A percentile compares a stretch with the other conserved stretches of the same genome.
Evolutionary conservation across 1,284 basidiomycete genomes (phyloP).

Genomic region (Ustilago nuda): DNA sequence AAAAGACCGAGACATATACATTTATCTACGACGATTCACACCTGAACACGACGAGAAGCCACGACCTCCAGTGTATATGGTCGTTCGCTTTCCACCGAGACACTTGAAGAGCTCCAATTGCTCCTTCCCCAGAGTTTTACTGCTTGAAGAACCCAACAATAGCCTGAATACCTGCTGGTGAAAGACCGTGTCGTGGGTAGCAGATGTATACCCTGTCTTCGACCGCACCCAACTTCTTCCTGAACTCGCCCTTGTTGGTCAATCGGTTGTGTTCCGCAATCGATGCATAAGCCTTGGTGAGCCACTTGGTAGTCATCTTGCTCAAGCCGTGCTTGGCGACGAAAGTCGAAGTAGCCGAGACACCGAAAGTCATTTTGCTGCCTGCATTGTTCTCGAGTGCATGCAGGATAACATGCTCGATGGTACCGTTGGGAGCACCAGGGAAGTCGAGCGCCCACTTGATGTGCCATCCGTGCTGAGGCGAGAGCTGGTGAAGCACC

Average conservation of each 20-base stretch:
- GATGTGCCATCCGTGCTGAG: slow-evolving; percentile 74
- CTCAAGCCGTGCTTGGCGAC: slow-evolving; percentile 59
- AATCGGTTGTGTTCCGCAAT: slow-evolving; percentile 54
- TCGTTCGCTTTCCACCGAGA: not conserved
- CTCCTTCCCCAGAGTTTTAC: slow-evolving; percentile 3
- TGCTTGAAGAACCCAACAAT: slow-evolving; percentile 64
- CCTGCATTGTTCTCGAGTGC: slow-evolving; percentile 73
- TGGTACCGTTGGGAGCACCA: slow-evolving; percentile 73
- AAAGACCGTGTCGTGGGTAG: slow-evolving; percentile 61
- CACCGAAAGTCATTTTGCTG: slow-evolving; percentile 71
- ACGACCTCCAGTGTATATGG: slow-evolving; percentile 13
- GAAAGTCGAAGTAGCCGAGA: slow-evolving; percentile 53
- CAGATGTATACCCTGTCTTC: slow-evolving; percentile 60
- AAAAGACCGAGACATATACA: not conserved
- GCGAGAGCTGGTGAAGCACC: slow-evolving; percentile 74
- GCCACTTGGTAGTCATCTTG: slow-evolving; percentile 53
- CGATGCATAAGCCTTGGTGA: slow-evolving; percentile 55
- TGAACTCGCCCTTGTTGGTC: slow-evolving; percentile 64
- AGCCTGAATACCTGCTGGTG: slow-evolving; percentile 58
- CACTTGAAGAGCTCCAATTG: not conserved
- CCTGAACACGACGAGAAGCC: not conserved
- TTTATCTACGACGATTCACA: not conserved
- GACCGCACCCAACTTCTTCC: slow-evolving; percentile 62
- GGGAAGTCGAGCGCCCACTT: slow-evolving; percentile 76
- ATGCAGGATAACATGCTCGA: slow-evolving; percentile 72